These are phyloP conservation scores for Xylaria sp. DNA, from an alignment of 2,329 filamentous ascomycete genomes.

Conservation along the genomic window DNA sequence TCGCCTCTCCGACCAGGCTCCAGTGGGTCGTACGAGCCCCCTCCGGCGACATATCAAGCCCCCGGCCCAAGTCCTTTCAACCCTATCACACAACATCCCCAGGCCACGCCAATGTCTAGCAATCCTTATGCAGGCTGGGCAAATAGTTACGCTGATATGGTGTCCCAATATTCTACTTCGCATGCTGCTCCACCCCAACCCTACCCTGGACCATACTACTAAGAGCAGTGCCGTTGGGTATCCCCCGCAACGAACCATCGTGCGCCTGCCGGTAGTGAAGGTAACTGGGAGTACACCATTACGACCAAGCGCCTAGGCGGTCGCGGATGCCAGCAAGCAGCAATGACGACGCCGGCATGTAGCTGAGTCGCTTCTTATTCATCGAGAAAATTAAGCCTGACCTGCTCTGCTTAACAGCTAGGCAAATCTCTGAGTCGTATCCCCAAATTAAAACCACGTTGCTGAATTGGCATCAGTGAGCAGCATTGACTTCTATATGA, in stretches of 20 bases:
- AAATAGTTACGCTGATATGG: constrained; percentile 28
- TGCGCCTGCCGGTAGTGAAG: not conserved
- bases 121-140: constrained; percentile 37
- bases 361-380: not conserved
- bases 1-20: constrained; percentile 58
- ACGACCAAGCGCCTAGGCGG: not conserved
- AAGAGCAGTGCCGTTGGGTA: not conserved
- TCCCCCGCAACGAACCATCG: not conserved
- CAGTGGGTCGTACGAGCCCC: constrained; percentile 50
- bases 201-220: constrained; percentile 27
- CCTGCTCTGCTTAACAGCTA: not conserved
- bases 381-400: not conserved
- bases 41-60: constrained; percentile 42
- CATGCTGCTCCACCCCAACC: constrained; percentile 20
- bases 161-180: constrained; percentile 20
- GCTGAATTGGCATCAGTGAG: not conserved
- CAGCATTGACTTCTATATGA: not conserved
- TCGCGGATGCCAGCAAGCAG: not conserved
- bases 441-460: not conserved
- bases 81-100: constrained; percentile 32
- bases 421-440: not conserved
- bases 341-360: not conserved
- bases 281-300: not conserved
- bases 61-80: constrained; percentile 37
- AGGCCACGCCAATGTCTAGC: constrained; percentile 17